Percentiles rank a stretch among this genome's conserved stretches.
These are phyloP conservation scores for Hibiscus trionum DNA, from an alignment of 345 rosid genomes.

Conservation along the genomic window DNA sequence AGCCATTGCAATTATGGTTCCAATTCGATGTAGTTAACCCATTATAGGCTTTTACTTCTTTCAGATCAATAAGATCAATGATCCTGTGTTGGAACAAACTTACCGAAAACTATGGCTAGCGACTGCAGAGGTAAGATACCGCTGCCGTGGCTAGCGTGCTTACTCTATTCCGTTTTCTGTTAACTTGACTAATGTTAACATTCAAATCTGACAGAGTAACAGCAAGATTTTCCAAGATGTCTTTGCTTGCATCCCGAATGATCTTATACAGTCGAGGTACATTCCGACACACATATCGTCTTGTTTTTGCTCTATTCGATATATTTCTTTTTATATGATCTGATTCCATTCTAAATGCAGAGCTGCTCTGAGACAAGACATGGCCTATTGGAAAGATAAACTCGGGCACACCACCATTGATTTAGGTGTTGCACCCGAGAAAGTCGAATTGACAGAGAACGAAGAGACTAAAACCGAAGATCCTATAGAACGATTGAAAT, in stretches of 20 bases:
- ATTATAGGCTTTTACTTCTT: neutral
- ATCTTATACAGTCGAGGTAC: slow-evolving; percentile 62
- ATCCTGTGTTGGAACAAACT: slow-evolving; percentile 59
- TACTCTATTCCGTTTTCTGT: neutral
- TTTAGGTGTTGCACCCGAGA: slow-evolving; percentile 67
- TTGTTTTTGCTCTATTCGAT: neutral
- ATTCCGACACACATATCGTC: neutral
- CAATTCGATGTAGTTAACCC: neutral
- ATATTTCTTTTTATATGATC: neutral
- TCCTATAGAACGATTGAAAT: slow-evolving; percentile 45
- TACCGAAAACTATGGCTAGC: slow-evolving; percentile 65
- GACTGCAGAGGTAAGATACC: slow-evolving; percentile 49
- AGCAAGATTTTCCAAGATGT: slow-evolving; percentile 58
- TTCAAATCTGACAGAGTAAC: slow-evolving; percentile 36
- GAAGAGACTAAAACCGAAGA: slow-evolving; percentile 25
- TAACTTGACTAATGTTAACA: neutral
- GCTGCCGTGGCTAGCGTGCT: neutral
- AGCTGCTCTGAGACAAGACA: slow-evolving; percentile 50
- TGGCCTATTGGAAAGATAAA: slow-evolving; percentile 49
- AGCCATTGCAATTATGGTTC: neutral
- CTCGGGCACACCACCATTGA: slow-evolving; percentile 72
- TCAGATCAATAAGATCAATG: slow-evolving; percentile 52
- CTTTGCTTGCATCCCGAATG: slow-evolving; percentile 81
- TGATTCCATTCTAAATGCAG: slow-evolving; percentile 28
- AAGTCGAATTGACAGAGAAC: slow-evolving; percentile 26